Percentiles rank a stretch among this genome's conserved stretches.
Conservation (phyloP, 2,329 filamentous ascomycete genomes). For the Plenodomus tracheiphilus region DNA sequence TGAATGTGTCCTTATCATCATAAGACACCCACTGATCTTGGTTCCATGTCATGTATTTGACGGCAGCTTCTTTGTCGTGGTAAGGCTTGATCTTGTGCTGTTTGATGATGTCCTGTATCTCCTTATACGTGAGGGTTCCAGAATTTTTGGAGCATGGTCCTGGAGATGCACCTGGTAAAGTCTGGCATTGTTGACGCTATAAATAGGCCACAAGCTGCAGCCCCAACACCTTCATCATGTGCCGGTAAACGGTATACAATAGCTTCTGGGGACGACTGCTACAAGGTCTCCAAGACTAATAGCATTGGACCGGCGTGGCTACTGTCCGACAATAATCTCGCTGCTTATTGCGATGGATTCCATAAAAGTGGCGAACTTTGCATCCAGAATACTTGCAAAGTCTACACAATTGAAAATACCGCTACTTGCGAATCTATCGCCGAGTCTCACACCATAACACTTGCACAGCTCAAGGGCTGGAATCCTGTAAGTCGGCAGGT, state of each 20-base stretch:
- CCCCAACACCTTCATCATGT: background rate
- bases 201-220: background rate
- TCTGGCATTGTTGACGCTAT: background rate
- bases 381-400: constrained; percentile 6
- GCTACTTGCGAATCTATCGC: constrained; percentile 3
- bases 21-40: constrained; percentile 31
- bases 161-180: background rate
- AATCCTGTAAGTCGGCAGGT: background rate
- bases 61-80: constrained; percentile 13
- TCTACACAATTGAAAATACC: background rate
- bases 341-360: constrained; percentile 2
- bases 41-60: constrained; percentile 29
- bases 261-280: background rate
- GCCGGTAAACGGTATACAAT: background rate
- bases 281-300: background rate
- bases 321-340: constrained; percentile 3
- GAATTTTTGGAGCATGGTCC: constrained; percentile 14
- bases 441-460: constrained; percentile 1
- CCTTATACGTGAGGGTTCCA: constrained; percentile 18
- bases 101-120: constrained; percentile 20
- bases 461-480: constrained; percentile 2
- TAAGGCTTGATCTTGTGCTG: constrained; percentile 8
- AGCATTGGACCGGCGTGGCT: constrained; percentile 6
- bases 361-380: constrained; percentile 2
- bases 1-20: constrained; percentile 45